Evolutionary conservation across 495 filamentous ascomycete species (phyloP).

Genomic region (Lasiosphaeris hirsuta): DNA sequence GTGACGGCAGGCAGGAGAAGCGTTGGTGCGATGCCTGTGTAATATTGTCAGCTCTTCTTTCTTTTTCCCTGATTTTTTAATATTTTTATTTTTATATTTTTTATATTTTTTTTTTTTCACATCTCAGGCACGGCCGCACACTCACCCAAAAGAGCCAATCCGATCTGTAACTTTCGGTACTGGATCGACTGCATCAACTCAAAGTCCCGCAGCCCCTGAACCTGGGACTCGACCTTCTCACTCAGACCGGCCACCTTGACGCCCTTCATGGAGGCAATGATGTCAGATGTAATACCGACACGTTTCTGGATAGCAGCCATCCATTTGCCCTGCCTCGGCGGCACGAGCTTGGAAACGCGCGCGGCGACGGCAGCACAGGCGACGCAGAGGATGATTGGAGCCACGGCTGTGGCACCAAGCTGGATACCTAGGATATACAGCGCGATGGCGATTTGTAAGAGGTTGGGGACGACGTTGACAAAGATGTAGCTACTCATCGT

Average conservation of each 20-base stretch:
- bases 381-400: slow-evolving; percentile 17
- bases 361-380: background rate
- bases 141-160: slow-evolving; percentile 14
- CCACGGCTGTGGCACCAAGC: slow-evolving; percentile 12
- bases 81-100: background rate
- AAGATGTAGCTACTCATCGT: slow-evolving; percentile 11
- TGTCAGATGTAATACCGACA: slow-evolving; percentile 30
- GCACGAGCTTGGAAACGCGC: slow-evolving; percentile 9
- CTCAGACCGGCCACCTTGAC: slow-evolving; percentile 41
- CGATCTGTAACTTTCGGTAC: slow-evolving; percentile 13
- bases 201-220: slow-evolving; percentile 50
- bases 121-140: background rate
- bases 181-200: slow-evolving; percentile 40
- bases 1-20: slow-evolving; percentile 23
- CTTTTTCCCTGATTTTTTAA: background rate
- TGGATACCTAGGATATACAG: slow-evolving; percentile 9
- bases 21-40: slow-evolving; percentile 14
- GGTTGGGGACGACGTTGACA: background rate
- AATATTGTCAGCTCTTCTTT: too few relatives aligned
- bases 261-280: slow-evolving; percentile 38
- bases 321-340: slow-evolving; percentile 32
- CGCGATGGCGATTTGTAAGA: slow-evolving; percentile 11
- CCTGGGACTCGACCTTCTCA: slow-evolving; percentile 25
- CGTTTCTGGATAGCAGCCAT: slow-evolving; percentile 33
- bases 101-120: too few relatives aligned